A percentile compares a stretch with the other conserved stretches of the same genome.
These are phyloP conservation scores for Agaricus sinodeliciosus DNA, from an alignment of 768 basidiomycete genomes.

Conservation along the genomic window DNA sequence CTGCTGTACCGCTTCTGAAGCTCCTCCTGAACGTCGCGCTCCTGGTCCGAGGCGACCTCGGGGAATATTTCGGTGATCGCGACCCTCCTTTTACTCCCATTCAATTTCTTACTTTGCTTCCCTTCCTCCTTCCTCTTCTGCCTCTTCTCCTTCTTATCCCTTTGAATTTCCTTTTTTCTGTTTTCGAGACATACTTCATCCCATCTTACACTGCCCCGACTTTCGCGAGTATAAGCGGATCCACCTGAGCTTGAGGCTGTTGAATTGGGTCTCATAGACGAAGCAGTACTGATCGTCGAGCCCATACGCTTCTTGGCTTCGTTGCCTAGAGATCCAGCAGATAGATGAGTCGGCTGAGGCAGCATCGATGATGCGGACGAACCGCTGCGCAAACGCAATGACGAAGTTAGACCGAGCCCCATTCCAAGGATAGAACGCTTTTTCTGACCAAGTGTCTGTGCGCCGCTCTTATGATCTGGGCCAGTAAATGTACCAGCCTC, in stretches of 20 bases:
- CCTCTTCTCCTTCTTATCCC: constrained; percentile 22
- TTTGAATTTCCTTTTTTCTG: constrained; percentile 20
- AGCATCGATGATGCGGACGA: constrained; percentile 29
- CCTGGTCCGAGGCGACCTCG: constrained; percentile 20
- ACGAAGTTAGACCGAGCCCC: constrained; percentile 49
- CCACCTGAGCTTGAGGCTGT: constrained; percentile 25
- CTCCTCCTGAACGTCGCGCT: constrained; percentile 9
- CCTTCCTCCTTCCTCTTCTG: constrained; percentile 19
- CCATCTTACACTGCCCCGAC: constrained; percentile 27
- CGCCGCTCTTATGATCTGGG: constrained; percentile 7
- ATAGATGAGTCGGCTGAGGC: constrained; percentile 24
- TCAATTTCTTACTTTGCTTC: constrained; percentile 37
- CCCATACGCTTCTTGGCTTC: constrained; percentile 18
- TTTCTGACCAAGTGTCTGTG: constrained; percentile 43
- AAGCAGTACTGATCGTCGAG: constrained; percentile 25
- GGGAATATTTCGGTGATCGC: constrained; percentile 59
- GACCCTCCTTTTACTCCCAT: constrained; percentile 48
- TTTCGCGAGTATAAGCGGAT: constrained; percentile 18
- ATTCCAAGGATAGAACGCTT: constrained; percentile 53
- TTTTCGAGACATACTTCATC: constrained; percentile 28
- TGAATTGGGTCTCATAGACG: constrained; percentile 28
- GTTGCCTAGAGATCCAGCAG: constrained; percentile 24
- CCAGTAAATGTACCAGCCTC: constrained; percentile 51
- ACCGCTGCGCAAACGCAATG: constrained; percentile 36
- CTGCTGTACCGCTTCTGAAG: constrained; percentile 13